phyloP scores from a whole-genome alignment of 768 basidiomycete genomes.

The Ramaria rubella region DNA sequence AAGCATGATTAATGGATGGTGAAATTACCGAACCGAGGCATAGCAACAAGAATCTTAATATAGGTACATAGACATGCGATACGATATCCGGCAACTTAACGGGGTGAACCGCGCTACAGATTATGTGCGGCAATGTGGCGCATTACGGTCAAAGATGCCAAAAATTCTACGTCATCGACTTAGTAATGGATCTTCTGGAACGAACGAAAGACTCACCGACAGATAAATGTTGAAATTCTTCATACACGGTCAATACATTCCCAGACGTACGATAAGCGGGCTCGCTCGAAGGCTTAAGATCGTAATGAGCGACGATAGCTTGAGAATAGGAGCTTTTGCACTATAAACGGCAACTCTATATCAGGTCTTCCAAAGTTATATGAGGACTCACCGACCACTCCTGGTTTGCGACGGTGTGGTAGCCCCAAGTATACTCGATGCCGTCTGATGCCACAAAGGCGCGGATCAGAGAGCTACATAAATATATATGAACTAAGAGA shows the following conservation, averaged over 20 bases:
- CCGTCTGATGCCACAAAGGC: constrained; percentile 68
- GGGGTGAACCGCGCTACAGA: constrained; percentile 13
- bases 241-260: constrained; percentile 54
- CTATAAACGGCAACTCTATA: constrained; percentile 27
- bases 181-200: neutral
- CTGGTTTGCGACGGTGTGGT: constrained; percentile 38
- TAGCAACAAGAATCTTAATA: neutral
- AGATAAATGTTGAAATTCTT: constrained; percentile 45
- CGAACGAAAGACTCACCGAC: constrained; percentile 38
- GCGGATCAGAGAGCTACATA: constrained; percentile 51
- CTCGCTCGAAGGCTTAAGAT: constrained; percentile 48
- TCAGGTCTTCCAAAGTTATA: constrained; percentile 1
- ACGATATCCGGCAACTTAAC: neutral
- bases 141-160: constrained; percentile 59
- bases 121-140: constrained; percentile 49
- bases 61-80: neutral
- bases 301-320: constrained; percentile 54
- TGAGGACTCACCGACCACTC: constrained; percentile 65
- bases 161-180: constrained; percentile 33
- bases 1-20: neutral
- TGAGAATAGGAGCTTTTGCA: constrained; percentile 48
- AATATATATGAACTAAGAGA: neutral
- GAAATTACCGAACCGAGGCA: neutral
- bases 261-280: constrained; percentile 51
- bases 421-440: constrained; percentile 63